Conservation (phyloP, 306 rosid genomes). For the Echinosophora koreensis region DNA sequence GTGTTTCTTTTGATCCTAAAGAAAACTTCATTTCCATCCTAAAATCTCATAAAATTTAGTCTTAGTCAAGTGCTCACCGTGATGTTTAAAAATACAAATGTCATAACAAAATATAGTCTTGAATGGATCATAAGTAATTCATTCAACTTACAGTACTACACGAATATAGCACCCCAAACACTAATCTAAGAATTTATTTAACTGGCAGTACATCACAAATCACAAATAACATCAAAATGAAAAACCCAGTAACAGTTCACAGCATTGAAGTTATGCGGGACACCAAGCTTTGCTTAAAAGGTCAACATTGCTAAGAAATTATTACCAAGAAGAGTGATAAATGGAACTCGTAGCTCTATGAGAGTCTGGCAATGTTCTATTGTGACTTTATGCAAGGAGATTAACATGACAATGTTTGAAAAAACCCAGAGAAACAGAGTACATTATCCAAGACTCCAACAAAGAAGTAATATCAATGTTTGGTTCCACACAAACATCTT, state of each 20-base stretch:
- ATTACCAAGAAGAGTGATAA: background rate
- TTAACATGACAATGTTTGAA: background rate
- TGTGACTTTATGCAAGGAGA: background rate
- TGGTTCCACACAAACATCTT: background rate
- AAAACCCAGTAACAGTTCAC: background rate
- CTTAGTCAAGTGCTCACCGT: background rate
- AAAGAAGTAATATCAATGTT: background rate
- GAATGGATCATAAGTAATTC: background rate
- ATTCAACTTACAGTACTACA: background rate
- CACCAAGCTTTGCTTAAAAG: background rate
- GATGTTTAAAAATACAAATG: background rate
- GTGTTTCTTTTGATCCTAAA: constrained; percentile 76
- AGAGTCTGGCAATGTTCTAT: background rate
- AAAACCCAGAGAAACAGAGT: background rate
- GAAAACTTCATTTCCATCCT: constrained; percentile 73
- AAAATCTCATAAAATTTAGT: constrained; percentile 24
- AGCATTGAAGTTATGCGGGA: background rate
- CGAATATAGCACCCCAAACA: background rate
- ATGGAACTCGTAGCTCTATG: background rate
- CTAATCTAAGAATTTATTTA: background rate
- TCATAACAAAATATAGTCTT: background rate
- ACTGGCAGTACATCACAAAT: background rate
- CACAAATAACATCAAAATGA: background rate
- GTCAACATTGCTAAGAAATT: background rate
- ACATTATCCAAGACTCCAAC: background rate